A percentile compares a stretch with the other conserved stretches of the same genome.
These are phyloP conservation scores for Monosporascus sp. DNA, from an alignment of 2,329 filamentous ascomycete species.

Conservation along the genomic window DNA sequence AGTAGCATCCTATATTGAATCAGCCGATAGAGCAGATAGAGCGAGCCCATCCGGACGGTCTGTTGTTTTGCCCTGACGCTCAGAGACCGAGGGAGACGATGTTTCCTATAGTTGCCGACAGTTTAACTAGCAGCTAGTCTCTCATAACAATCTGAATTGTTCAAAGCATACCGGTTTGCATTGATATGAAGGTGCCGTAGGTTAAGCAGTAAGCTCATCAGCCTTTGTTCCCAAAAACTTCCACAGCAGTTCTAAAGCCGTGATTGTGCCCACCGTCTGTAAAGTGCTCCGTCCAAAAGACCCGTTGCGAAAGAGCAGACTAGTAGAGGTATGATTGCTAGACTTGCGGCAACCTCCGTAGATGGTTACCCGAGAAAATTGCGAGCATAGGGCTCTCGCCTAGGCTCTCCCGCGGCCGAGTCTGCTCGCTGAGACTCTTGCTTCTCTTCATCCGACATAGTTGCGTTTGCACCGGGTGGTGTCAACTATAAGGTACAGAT, in stretches of 20 bases:
- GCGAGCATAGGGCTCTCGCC: neutral
- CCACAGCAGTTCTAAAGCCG: neutral
- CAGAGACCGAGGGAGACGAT: constrained; percentile 38
- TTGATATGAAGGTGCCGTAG: constrained; percentile 37
- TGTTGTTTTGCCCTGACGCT: constrained; percentile 33
- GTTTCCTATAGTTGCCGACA: constrained; percentile 25
- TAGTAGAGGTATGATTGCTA: constrained; percentile 17
- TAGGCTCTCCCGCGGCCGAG: neutral
- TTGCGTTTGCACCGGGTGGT: neutral
- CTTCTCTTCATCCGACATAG: constrained; percentile 20
- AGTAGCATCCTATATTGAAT: constrained; percentile 33
- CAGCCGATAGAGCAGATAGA: constrained; percentile 37
- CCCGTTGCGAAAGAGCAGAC: constrained; percentile 22
- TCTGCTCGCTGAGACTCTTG: constrained; percentile 1
- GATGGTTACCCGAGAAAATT: constrained; percentile 11
- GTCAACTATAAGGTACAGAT: neutral
- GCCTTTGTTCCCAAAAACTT: neutral
- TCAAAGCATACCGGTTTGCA: constrained; percentile 27
- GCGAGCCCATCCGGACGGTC: constrained; percentile 35
- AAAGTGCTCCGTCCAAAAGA: constrained; percentile 22
- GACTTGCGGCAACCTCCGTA: constrained; percentile 10
- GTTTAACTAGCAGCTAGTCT: neutral
- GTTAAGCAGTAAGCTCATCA: constrained; percentile 16
- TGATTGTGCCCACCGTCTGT: constrained; percentile 14
- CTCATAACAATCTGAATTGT: neutral